Base-by-base conservation (phyloP, 306 rosid species). In the Begonia loranthoides region DNA sequence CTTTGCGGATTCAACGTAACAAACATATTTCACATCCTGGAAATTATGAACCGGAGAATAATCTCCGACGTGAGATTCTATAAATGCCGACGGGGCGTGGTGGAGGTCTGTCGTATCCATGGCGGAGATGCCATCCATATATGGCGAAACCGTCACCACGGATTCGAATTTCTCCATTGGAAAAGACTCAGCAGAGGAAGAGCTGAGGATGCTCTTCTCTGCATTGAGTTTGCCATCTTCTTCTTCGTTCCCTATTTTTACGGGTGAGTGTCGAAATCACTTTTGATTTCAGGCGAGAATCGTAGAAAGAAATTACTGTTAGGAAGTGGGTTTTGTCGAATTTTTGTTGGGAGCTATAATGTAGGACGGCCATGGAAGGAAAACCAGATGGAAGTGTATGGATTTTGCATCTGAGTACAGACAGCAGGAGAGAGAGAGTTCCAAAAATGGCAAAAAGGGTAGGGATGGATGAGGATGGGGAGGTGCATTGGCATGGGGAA, bases 61-160 rank as follows among this genome's bases (percentile, higher is more conserved):
- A 41, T 80, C 87, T 54, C 68, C 73, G 0, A 49, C 73, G 56
- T 57, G 41, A 5, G 80, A 75, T 47, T 59, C 66, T 14, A 80
- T 15, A 4, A 63, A 52, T 1, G 67, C 59, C 41, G 62, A 60
- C 8, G 87, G 87, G 0, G 83, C 80, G 41, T 73, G 71, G 38
- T 80, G 76, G 9, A 80, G 80, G 15, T 65, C 83, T 11, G 65
- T 9, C 1, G 62, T 56, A 1, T 41, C 82, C 47, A 41, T 12
- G 12, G 38, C 16, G 15, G 12, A 13, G 2, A n/a, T 9, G 21
- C 22, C 57, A 24, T 36, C 12, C 10, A 71, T 49, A 15, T 68
- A 65, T 73, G 2, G 61, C 8, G 57, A 78, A 80, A 7, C 79
- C 93, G 16, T 41, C 49, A 24, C 4, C 36, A 28, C 36, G 36